Evolutionary conservation across 495 filamentous ascomycete genomes (phyloP).

Genomic region (Daldinia vernicosa): DNA sequence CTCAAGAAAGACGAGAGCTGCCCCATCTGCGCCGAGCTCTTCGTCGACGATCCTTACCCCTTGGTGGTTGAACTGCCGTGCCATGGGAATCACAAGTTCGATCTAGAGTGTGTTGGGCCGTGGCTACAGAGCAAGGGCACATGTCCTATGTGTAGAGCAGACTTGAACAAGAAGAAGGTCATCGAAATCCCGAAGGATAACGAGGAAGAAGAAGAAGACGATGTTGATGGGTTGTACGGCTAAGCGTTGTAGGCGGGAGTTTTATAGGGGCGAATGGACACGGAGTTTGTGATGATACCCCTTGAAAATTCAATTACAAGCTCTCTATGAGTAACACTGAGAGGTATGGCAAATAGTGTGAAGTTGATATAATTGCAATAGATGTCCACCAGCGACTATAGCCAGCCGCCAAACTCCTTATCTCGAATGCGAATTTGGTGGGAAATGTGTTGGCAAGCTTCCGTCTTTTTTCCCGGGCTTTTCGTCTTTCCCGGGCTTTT

Average conservation of each 20-base stretch:
- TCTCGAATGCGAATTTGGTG: slow-evolving; percentile 2
- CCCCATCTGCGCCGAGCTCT: slow-evolving; percentile 86
- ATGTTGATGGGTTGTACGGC: slow-evolving; percentile 80
- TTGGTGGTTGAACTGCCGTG: slow-evolving; percentile 91
- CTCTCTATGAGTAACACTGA: not conserved
- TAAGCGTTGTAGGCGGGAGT: slow-evolving; percentile 46
- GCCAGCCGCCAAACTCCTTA: slow-evolving; percentile 2
- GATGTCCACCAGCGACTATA: not conserved
- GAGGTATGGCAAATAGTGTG: not conserved
- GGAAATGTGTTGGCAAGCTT: slow-evolving; percentile 7
- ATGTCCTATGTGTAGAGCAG: slow-evolving; percentile 85
- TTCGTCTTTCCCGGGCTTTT: not conserved
- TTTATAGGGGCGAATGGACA: slow-evolving; percentile 1
- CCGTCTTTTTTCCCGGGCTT: not conserved
- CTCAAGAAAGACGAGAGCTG: slow-evolving; percentile 76
- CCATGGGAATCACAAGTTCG: slow-evolving; percentile 81
- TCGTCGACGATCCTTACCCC: slow-evolving; percentile 80
- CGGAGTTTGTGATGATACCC: slow-evolving; percentile 38
- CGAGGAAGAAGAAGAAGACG: slow-evolving; percentile 71
- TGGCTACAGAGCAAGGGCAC: slow-evolving; percentile 90
- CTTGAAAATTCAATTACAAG: slow-evolving; percentile 4
- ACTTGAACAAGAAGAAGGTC: slow-evolving; percentile 74
- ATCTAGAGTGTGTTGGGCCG: slow-evolving; percentile 92
- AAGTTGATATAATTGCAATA: slow-evolving; percentile 14
- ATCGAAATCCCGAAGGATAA: slow-evolving; percentile 57